Base-by-base conservation (phyloP, 1,139 yeast genomes). In the Geotrichum phurueaensis region DNA sequence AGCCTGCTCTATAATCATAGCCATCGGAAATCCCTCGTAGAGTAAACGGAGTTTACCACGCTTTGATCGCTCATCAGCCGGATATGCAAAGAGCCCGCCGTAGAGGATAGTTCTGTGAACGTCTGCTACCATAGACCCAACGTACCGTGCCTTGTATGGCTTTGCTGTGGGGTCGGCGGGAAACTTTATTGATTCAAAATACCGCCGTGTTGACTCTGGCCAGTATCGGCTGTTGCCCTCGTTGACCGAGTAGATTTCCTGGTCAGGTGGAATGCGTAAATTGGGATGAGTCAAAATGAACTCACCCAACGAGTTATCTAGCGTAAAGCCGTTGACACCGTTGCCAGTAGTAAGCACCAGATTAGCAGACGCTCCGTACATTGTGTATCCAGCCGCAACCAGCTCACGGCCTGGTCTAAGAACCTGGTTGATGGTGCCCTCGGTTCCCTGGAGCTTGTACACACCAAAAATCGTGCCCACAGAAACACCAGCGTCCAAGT, bases 301-400 rank as follows among this genome's bases (percentile, higher is more conserved):
- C 78, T 92, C 99, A 63, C 99, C 98, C 54, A 50, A 67, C 92
- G 81, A 64, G 62, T 89, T 85, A 76, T 92, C 98, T 71, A 92
- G 81, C 2, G 98, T 94, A 80, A 92, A 92, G 1, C 97, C 97
- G 72, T 92, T 88, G 67, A 92, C 96, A 58, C 97, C 97, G 60
- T 80, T 76, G 61, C 98, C 98, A 22, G 96, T 87, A 57, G 98
- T 90, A 71, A 92, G 81, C 83, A 92, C 86, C 72, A 92, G 80
- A 75, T 94, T 96, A 18, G 98, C 89, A n/a, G 97, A 90, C 1
- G 98, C 97, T 71, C 98, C 99, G 74, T 92, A 92, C 97, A 92
- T 92, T 65, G 98, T 94, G 79, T 92, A 92, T 60, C 98, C 97
- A 53, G 98, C 98, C 60, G 95, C 96, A 57, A 92, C 96, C 87